A percentile compares a stretch with the other conserved stretches of the same genome.
phyloP scores from a whole-genome alignment of 2,329 filamentous ascomycete species.

The Fusarium incarnatum region DNA sequence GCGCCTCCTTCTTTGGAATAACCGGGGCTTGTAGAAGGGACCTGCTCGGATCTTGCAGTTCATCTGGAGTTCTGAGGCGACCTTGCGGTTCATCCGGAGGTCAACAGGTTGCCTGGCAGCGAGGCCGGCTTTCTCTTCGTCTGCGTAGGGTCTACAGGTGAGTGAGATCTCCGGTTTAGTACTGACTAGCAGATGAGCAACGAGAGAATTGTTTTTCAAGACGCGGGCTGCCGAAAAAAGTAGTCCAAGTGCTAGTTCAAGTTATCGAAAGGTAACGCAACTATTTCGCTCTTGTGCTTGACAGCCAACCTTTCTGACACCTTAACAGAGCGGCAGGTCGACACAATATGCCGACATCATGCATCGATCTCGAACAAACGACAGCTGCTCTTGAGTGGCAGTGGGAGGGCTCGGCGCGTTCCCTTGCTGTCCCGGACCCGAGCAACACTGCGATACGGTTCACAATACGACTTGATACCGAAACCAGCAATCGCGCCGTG shows the following conservation, averaged over 20 bases:
- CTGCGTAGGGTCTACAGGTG: neutral
- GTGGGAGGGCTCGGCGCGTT: neutral
- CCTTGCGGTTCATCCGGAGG: conserved; percentile 13
- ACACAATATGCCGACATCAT: neutral
- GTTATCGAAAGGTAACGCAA: neutral
- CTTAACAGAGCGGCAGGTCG: neutral
- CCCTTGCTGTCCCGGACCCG: conserved; percentile 5
- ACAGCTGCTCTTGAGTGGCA: conserved; percentile 15
- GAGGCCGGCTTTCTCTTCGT: neutral
- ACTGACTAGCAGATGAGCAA: neutral
- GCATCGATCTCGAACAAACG: neutral
- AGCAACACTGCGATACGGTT: conserved; percentile 1
- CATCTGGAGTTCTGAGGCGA: conserved; percentile 11
- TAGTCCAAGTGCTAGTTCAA: neutral
- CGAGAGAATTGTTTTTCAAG: neutral
- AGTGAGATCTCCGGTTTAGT: neutral
- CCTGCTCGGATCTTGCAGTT: conserved; percentile 10
- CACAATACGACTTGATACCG: neutral
- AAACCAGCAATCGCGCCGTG: neutral
- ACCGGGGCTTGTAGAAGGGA: conserved; percentile 18
- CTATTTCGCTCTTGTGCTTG: neutral
- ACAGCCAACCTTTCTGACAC: neutral
- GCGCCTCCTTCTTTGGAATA: conserved; percentile 3
- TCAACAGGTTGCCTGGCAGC: conserved; percentile 8
- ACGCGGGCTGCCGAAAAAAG: neutral